These are phyloP conservation scores for Suhomyces chickasaworum DNA, from an alignment of 1,139 yeast species.

Conservation along the genomic window DNA sequence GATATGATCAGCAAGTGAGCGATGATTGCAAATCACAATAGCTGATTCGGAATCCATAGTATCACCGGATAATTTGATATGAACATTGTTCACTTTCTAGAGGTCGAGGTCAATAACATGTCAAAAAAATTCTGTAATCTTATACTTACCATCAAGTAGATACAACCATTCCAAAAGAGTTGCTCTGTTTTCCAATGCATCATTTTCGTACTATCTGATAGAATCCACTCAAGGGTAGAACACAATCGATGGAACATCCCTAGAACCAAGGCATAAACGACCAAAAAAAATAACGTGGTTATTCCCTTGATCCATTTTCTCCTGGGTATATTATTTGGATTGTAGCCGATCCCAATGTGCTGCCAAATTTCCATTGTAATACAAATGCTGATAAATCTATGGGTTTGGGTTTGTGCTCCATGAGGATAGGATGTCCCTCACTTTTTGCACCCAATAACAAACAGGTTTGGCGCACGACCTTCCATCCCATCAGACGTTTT, in stretches of 20 bases:
- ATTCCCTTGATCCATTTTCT: neutral
- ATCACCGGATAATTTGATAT: slow-evolving; percentile 46
- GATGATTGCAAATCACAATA: slow-evolving; percentile 54
- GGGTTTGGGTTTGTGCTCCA: neutral
- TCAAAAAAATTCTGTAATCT: too few relatives aligned
- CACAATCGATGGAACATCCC: neutral
- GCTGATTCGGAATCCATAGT: slow-evolving; percentile 48
- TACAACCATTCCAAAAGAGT: slow-evolving; percentile 40
- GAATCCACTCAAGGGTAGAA: slow-evolving; percentile 11
- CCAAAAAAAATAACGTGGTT: neutral
- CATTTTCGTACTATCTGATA: slow-evolving; percentile 33
- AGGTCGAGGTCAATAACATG: slow-evolving; percentile 14
- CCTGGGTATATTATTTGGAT: neutral
- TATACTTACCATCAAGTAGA: slow-evolving; percentile 35
- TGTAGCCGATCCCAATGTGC: slow-evolving; percentile 22
- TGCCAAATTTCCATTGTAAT: slow-evolving; percentile 24
- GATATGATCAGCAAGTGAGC: slow-evolving; percentile 56
- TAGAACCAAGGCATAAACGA: neutral
- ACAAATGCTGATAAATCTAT: neutral
- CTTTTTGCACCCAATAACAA: slow-evolving; percentile 8
- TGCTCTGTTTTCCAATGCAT: slow-evolving; percentile 26
- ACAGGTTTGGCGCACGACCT: neutral
- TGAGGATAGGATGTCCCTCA: neutral
- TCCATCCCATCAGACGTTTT: slow-evolving; percentile 2
- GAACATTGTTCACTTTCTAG: slow-evolving; percentile 39